Base-by-base conservation (phyloP, 441 rosid species). In the Pelargonium cotyledonis region DNA sequence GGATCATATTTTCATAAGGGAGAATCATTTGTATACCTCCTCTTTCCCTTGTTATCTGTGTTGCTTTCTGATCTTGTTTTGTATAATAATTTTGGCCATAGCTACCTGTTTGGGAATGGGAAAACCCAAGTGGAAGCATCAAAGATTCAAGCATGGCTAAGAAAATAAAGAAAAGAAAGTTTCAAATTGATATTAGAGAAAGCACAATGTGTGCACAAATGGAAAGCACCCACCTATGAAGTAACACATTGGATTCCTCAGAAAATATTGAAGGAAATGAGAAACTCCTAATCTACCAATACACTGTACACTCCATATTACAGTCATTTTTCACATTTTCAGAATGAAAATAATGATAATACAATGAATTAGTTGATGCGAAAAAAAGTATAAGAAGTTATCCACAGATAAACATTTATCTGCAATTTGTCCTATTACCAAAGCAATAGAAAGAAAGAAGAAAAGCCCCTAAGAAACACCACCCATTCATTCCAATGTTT, bases 51-150 rank as follows among this genome's bases (percentile, higher is more conserved):
- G 70, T 55, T 64, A 62, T 57, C 40, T 5, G 72, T 66, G 75
- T 47, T 38, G 40, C 72, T 46, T 67, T 51, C 53, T 68, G 66
- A 29, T 71, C 65, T 70, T 66, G 44, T 71, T 67, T 70, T 66
- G 65, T 49, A 60, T 66, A 72, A 79, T 83, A 70, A 71, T 79
- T 69, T 70, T 69, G 66, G 71, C 82, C 84, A 79, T 75, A 40
- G 58, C 78, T 69, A 49, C 75, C 63, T 71, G 80, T 70, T 35
- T 69, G 76, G 69, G 72, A 68, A n/a, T 66, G 73, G 43, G 78
- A 63, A 53, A 68, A 78, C 61, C 26, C 61, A 55, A 55, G 61
- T 35, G 21, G 10, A 72, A 58, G 15, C 9, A 70, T 43, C 41
- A 63, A 61, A 31, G 6, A 63, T 51, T 55, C 61, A 55, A 55